Evolutionary conservation across 108 stramenopile species (phyloP).

Genomic region (Aurantiochytrium sp.): DNA sequence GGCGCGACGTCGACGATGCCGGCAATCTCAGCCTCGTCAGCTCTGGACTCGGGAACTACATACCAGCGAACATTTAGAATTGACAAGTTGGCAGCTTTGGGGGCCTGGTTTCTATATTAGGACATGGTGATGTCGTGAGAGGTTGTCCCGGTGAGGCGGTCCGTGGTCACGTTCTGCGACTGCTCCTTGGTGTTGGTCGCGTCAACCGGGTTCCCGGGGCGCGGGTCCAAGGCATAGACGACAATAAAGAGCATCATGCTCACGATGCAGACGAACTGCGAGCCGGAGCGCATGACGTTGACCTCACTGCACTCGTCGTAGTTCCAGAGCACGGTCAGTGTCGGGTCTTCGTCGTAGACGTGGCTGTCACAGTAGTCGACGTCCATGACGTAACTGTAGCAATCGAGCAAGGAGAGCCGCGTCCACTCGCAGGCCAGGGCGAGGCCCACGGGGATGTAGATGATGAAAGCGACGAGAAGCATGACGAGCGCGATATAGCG

Average conservation of each 20-base stretch:
- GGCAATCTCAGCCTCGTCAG: no score
- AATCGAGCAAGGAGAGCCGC: not conserved
- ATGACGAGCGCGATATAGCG: not conserved
- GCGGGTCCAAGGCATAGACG: not conserved
- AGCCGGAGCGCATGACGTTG: not conserved
- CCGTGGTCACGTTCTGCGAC: no score
- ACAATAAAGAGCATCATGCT: not conserved
- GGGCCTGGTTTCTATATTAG: no score
- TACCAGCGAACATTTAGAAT: no score
- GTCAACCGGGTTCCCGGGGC: not conserved
- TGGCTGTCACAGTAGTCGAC: not conserved
- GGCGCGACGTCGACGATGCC: no score
- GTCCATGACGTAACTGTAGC: not conserved
- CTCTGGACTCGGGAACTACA: no score
- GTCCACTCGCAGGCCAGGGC: not conserved
- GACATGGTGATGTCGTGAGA: no score
- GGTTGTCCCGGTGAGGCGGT: no score
- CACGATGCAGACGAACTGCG: conserved; percentile 7
- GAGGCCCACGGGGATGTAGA: conserved; percentile 24
- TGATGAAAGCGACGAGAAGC: not conserved
- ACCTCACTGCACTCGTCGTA: not conserved
- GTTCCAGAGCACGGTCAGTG: not conserved
- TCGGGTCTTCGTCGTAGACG: not conserved
- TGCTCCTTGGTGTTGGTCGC: no score
- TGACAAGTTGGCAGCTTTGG: no score